Evolutionary conservation across 805 yeast species (phyloP).

Genomic region (Lipomyces anomalus): DNA sequence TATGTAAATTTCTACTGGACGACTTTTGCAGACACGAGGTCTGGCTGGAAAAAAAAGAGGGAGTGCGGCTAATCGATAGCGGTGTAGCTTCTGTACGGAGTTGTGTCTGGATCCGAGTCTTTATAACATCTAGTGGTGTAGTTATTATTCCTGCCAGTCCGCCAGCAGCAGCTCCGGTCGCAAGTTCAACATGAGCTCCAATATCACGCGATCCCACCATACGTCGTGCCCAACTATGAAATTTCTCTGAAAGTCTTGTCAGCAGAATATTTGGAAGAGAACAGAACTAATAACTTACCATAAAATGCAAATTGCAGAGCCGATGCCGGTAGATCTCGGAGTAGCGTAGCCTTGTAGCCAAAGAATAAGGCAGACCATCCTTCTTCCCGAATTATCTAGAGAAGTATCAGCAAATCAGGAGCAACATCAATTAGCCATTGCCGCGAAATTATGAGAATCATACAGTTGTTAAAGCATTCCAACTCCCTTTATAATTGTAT

Average conservation of each 20-base stretch:
- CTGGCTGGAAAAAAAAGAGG: background rate
- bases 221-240: conserved; percentile 34
- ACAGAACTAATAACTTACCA: conserved; percentile 49
- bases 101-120: conserved; percentile 90
- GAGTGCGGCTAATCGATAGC: conserved; percentile 1
- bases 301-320: conserved; percentile 95
- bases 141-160: conserved; percentile 85
- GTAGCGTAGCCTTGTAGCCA: conserved; percentile 91
- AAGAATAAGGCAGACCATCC: conserved; percentile 72
- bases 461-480: conserved; percentile 57
- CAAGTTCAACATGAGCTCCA: conserved; percentile 50
- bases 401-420: background rate
- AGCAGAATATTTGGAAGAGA: background rate
- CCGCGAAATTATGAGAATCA: background rate
- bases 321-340: conserved; percentile 90
- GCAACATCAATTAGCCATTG: background rate
- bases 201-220: conserved; percentile 31
- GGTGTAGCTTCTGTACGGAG: conserved; percentile 35
- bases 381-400: conserved; percentile 52
- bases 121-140: conserved; percentile 76
- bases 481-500: conserved; percentile 73
- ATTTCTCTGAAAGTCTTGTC: conserved; percentile 25
- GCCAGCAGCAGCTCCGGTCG: conserved; percentile 94
- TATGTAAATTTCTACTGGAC: conserved; percentile 7
- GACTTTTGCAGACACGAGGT: background rate